phyloP scores from a whole-genome alignment of 2,329 filamentous ascomycete genomes.

The Arachnomyces sp. region DNA sequence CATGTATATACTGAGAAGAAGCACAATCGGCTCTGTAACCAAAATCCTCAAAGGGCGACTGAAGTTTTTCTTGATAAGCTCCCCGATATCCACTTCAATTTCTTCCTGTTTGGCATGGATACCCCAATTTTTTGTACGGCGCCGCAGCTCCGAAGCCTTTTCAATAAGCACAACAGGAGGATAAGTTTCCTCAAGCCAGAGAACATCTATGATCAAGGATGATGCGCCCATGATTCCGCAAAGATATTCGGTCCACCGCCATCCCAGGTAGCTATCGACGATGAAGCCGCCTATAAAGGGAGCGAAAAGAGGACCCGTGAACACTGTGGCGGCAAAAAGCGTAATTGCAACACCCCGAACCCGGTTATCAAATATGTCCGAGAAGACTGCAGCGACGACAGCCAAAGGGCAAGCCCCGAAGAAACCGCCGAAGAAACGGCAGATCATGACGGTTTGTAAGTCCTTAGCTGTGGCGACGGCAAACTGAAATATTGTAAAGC shows the following conservation, averaged over 20 bases:
- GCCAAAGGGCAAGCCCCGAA: constrained; percentile 49
- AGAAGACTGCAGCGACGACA: constrained; percentile 49
- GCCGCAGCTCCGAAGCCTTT: constrained; percentile 49
- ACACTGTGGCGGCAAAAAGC: constrained; percentile 46
- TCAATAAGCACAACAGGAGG: constrained; percentile 50
- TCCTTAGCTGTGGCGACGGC: constrained; percentile 45
- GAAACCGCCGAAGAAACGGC: constrained; percentile 47
- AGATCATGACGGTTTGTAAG: constrained; percentile 46
- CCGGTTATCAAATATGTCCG: constrained; percentile 49
- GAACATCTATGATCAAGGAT: constrained; percentile 40
- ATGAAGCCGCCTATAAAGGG: constrained; percentile 52
- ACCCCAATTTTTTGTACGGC: constrained; percentile 53
- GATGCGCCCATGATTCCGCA: constrained; percentile 50
- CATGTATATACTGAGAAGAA: constrained; percentile 34
- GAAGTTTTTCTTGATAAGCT: constrained; percentile 47
- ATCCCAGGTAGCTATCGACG: constrained; percentile 43
- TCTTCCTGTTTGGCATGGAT: constrained; percentile 54
- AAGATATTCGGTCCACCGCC: constrained; percentile 51
- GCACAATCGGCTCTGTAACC: constrained; percentile 37
- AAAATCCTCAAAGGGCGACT: constrained; percentile 40
- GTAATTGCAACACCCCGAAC: constrained; percentile 40
- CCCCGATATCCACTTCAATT: constrained; percentile 46
- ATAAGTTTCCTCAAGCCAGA: constrained; percentile 53
- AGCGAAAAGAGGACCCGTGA: constrained; percentile 46
- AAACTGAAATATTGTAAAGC: constrained; percentile 45